Evolutionary conservation across 331 rosid genomes (phyloP), one percentile per base, ranked within the genome.

Genomic region (Erythrophleum ivorense): DNA sequence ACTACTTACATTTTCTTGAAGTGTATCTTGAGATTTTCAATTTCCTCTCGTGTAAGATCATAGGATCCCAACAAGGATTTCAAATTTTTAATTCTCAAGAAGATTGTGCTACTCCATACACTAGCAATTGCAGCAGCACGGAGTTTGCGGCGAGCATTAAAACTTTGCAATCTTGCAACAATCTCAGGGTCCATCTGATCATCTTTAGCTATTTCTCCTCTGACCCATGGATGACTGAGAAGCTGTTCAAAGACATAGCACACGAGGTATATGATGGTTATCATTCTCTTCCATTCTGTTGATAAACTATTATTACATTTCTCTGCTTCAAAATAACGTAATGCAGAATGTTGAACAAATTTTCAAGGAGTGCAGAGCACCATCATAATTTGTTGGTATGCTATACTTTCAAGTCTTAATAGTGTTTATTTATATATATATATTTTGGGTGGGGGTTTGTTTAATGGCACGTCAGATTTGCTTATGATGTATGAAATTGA

Each of bases 111-210:
- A 83, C 92, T 91, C 93, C 88, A 90, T 43, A 95, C 91, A 53
- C 95, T 95, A 33, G 97, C 98, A 43, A 95, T 89, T 49, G 97
- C 98, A 19, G 97, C 97, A 9, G 97, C 98, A 2, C 97, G 91
- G 14, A 95, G 93, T 83, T 95, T 95, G 85, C 94, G 95, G 4
- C 96, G 86, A 36, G 98, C 98, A 72, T 95, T 95, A 40, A 93
- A 95, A 14, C 90, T 88, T 82, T 88, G 97, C 79, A 95, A 84
- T 68, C 98, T 86, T 38, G 95, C 87, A 5, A 95, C 98, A 59
- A 92, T 88, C 87, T 93, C 97, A 52, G 91, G 90, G 73, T 95
- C 97, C 91, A 95, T 95, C 83, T 84, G 93, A 75, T 90, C 97
- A 87, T 90, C 92, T 80, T 88, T 89, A 31, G 97, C 95, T 67